Base-by-base conservation (phyloP, 2,329 filamentous ascomycete genomes). In the Pseudocercospora macadamiae region DNA sequence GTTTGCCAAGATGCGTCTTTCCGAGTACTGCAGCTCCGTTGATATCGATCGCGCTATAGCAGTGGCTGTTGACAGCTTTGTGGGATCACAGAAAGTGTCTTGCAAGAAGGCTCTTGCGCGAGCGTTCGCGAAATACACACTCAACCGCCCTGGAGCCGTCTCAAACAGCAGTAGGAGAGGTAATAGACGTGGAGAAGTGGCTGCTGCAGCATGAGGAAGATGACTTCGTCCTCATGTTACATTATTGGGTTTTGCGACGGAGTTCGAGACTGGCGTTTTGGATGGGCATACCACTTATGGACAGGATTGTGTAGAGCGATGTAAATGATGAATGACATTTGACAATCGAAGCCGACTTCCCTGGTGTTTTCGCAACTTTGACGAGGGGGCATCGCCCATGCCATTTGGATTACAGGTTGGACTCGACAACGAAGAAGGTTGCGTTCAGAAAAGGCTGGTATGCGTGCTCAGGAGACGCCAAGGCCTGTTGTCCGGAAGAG, bases 31-130 rank as follows among this genome's bases (percentile, higher is more conserved):
- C 76, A 89, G 89, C 4, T 79, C 89, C 1, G 85, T 89, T 60
- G 95, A 99, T 72, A 96, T 99, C 68, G 95, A 99, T 76, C 91
- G 95, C 42, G 95, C 95, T 58, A 99, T 99, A 71, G 91, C 93
- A 12, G 95, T 99, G 5, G 96, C 95, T 0, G 91, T 99, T 2
- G 93, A 97, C 66, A 96, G 90, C 56, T 99, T 99, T 71, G 91
- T 99, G 42, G 91, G 90, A 61, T 96, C 90, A 69, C 95, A 99
- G 75, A 99, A 99, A 80, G 86, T 97, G 70, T 96, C 91, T 79
- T 95, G 91, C 79, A 99, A 97, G 84, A 97, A 96, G 82, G 92
- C 95, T 14, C 83, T 99, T 44, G 90, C 92, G 0, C 84, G 95
- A 60, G 91, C 95, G 3, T 99, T 99, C 79, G 92, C 95, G 70